These are phyloP conservation scores for Heritiera littoralis DNA, from an alignment of 345 rosid genomes.

Conservation along the genomic window DNA sequence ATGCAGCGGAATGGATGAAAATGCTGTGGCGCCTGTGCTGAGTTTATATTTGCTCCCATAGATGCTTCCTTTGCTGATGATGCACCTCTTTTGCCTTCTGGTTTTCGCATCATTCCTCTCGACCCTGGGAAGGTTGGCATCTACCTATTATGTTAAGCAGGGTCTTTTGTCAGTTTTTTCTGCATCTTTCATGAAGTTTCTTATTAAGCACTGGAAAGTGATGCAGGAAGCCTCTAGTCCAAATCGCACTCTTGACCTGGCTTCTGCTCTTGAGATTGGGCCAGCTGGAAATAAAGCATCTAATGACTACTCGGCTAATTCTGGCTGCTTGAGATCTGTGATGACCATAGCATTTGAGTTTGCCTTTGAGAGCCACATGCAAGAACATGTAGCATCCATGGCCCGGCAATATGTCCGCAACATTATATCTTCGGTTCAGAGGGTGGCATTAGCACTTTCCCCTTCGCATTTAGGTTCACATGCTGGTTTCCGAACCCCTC, in stretches of 20 bases:
- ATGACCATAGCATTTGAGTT: constrained; percentile 98
- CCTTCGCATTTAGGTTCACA: constrained; percentile 88
- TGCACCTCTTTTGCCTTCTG: constrained; percentile 98
- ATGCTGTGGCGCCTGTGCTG: constrained; percentile 87
- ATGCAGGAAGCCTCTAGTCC: constrained; percentile 92
- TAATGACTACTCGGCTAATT: constrained; percentile 51
- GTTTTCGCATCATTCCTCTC: constrained; percentile 97
- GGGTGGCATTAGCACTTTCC: constrained; percentile 96
- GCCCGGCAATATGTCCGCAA: constrained; percentile 96
- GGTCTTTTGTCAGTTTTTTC: not conserved
- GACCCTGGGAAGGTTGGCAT: constrained; percentile 80
- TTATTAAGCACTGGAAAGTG: constrained; percentile 10
- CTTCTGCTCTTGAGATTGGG: constrained; percentile 94
- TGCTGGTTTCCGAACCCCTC: constrained; percentile 78
- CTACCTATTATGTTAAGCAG: not conserved
- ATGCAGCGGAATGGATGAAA: constrained; percentile 97
- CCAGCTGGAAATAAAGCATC: constrained; percentile 74
- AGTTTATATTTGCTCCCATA: constrained; percentile 95
- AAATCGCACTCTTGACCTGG: constrained; percentile 95
- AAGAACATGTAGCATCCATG: constrained; percentile 94
- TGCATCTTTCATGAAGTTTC: not conserved
- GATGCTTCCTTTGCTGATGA: constrained; percentile 98
- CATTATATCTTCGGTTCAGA: constrained; percentile 93
- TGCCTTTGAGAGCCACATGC: constrained; percentile 98
- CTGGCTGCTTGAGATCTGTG: constrained; percentile 80